Conservation (phyloP, 202 grass and related monocot genomes). For the Brachypodium distachyon region DNA sequence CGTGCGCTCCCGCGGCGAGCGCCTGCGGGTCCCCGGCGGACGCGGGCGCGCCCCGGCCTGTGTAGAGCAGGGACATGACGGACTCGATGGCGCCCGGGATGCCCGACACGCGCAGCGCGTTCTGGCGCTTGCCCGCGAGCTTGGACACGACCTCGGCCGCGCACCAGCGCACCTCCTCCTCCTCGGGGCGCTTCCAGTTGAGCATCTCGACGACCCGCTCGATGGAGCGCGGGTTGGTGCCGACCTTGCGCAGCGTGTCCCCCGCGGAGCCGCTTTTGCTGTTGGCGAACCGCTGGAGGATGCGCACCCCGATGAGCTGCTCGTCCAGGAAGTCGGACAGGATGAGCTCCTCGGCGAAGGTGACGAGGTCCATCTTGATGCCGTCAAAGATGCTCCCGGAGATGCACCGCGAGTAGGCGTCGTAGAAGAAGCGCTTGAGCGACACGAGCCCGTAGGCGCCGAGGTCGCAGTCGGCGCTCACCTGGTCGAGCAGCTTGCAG, state of each 20-base stretch:
- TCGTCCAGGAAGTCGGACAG: conserved; percentile 29
- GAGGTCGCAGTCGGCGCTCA: conserved; percentile 28
- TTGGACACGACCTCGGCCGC: conserved; percentile 28
- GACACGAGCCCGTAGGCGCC: conserved; percentile 4
- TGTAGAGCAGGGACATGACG: conserved; percentile 40
- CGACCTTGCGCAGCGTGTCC: conserved; percentile 38
- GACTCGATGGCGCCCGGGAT: conserved; percentile 53
- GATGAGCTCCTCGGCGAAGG: conserved; percentile 40
- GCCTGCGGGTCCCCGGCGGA: neutral
- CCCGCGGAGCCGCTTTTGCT: neutral
- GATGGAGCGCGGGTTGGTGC: conserved; percentile 23
- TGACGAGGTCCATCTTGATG: conserved; percentile 52
- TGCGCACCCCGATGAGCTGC: conserved; percentile 42
- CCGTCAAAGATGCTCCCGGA: conserved; percentile 38
- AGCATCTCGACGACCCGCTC: conserved; percentile 49
- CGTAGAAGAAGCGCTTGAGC: conserved; percentile 43
- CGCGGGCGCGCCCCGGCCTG: neutral
- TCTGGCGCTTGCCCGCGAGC: conserved; percentile 28
- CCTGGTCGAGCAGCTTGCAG: conserved; percentile 26
- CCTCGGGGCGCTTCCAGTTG: conserved; percentile 33
- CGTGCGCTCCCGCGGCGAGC: neutral
- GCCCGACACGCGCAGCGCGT: conserved; percentile 30
- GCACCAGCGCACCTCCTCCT: conserved; percentile 24
- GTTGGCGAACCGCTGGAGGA: conserved; percentile 28
- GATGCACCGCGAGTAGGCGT: conserved; percentile 41